phyloP scores from a whole-genome alignment of 2,329 filamentous ascomycete genomes.

The Penicillium aurantiogriseum region DNA sequence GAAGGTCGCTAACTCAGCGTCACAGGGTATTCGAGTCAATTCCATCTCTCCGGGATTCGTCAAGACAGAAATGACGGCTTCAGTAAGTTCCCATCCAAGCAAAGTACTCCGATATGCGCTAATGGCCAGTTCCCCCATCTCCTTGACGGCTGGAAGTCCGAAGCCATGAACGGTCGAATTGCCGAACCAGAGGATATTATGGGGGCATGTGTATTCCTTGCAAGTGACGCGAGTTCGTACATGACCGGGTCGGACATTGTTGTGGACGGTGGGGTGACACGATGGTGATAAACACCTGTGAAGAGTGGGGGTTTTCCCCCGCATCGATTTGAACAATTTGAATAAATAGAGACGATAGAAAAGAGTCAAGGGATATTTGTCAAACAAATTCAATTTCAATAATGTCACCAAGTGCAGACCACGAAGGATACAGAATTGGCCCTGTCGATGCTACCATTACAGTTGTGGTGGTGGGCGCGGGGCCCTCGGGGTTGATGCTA shows the following conservation, averaged over 20 bases:
- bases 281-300: conserved; percentile 31
- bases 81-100: conserved; percentile 20
- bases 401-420: conserved; percentile 32
- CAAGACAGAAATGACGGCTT: conserved; percentile 35
- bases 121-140: conserved; percentile 45
- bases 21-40: conserved; percentile 44
- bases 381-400: conserved; percentile 3
- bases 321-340: neutral
- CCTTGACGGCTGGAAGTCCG: conserved; percentile 50
- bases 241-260: conserved; percentile 49
- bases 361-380: neutral
- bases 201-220: conserved; percentile 50
- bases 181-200: conserved; percentile 53
- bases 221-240: conserved; percentile 49
- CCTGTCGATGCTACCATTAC: conserved; percentile 23
- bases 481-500: conserved; percentile 48
- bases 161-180: conserved; percentile 50
- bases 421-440: conserved; percentile 26
- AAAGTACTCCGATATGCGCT: neutral
- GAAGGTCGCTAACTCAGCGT: neutral
- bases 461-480: conserved; percentile 44
- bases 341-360: neutral
- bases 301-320: conserved; percentile 17
- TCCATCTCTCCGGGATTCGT: conserved; percentile 44
- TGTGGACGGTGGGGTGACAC: conserved; percentile 46